Evolutionary conservation across 2,329 filamentous ascomycete genomes (phyloP).

Genomic region (Cordyceps cicadae): DNA sequence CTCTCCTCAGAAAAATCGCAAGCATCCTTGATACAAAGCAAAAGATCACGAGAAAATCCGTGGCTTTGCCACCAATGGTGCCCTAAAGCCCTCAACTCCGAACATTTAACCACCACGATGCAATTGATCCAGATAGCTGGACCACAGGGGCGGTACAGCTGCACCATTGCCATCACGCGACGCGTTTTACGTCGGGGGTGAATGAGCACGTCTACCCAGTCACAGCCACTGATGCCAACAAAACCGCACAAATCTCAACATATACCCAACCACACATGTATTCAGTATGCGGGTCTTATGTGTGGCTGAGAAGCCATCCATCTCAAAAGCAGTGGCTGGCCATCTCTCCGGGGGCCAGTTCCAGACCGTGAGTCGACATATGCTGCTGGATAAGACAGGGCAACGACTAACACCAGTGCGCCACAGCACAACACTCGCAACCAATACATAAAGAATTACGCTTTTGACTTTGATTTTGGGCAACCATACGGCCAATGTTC

Average conservation of each 20-base stretch:
- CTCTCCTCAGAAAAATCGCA: background rate
- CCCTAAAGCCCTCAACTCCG: background rate
- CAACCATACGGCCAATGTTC: slow-evolving; percentile 69
- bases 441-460: slow-evolving; percentile 87
- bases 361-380: slow-evolving; percentile 51
- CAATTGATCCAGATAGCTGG: background rate
- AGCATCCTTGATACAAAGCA: background rate
- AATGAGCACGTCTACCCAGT: background rate
- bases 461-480: slow-evolving; percentile 82
- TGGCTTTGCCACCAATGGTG: background rate
- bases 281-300: slow-evolving; percentile 46
- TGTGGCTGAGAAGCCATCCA: slow-evolving; percentile 70
- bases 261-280: background rate
- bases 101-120: background rate
- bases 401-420: background rate
- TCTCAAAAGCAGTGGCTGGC: slow-evolving; percentile 85
- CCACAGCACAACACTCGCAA: slow-evolving; percentile 60
- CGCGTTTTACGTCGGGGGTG: slow-evolving; percentile 3
- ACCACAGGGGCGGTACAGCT: background rate
- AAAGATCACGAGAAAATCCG: background rate
- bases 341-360: slow-evolving; percentile 75
- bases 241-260: slow-evolving; percentile 1
- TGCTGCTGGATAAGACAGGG: slow-evolving; percentile 16
- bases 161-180: slow-evolving; percentile 7
- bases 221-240: background rate